Conservation (phyloP, 495 filamentous ascomycete species). For the Evernia prunastri region DNA sequence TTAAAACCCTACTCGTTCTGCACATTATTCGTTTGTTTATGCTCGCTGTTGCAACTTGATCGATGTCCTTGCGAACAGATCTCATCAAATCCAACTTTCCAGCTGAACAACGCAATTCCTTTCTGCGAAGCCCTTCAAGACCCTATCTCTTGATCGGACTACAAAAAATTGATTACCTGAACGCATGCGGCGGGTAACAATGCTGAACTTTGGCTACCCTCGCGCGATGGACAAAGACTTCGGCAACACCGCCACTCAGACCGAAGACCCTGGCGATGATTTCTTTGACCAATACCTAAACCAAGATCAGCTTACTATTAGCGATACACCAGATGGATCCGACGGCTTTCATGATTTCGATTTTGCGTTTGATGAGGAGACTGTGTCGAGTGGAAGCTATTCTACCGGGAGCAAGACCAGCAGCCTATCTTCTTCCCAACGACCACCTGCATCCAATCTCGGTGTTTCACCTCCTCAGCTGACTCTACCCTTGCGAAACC, state of each 20-base stretch:
- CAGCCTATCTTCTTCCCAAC: slow-evolving; percentile 10
- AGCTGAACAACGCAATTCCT: not conserved
- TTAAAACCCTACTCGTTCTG: slow-evolving; percentile 6
- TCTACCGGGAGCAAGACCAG: slow-evolving; percentile 15
- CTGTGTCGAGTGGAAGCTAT: slow-evolving; percentile 22
- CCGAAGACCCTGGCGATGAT: slow-evolving; percentile 48
- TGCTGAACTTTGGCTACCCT: slow-evolving; percentile 21
- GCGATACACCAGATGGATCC: slow-evolving; percentile 31
- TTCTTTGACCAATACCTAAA: slow-evolving; percentile 50
- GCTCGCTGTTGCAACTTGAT: slow-evolving; percentile 4
- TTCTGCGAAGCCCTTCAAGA: not conserved
- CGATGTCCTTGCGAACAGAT: not conserved
- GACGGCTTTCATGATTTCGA: slow-evolving; percentile 42
- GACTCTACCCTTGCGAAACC: slow-evolving; percentile 14
- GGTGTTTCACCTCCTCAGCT: not conserved
- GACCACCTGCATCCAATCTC: not conserved
- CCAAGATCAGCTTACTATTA: slow-evolving; percentile 37
- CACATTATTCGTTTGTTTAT: slow-evolving; percentile 11
- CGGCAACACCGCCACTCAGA: slow-evolving; percentile 43
- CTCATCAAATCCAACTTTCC: not conserved
- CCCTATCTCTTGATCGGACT: not conserved
- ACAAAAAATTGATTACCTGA: not conserved
- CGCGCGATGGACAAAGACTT: slow-evolving; percentile 33
- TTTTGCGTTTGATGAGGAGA: slow-evolving; percentile 40
- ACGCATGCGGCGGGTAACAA: slow-evolving; percentile 29